Conservation (phyloP, 192 early-diverging fungal genomes). For the Backusella morwellensis region DNA sequence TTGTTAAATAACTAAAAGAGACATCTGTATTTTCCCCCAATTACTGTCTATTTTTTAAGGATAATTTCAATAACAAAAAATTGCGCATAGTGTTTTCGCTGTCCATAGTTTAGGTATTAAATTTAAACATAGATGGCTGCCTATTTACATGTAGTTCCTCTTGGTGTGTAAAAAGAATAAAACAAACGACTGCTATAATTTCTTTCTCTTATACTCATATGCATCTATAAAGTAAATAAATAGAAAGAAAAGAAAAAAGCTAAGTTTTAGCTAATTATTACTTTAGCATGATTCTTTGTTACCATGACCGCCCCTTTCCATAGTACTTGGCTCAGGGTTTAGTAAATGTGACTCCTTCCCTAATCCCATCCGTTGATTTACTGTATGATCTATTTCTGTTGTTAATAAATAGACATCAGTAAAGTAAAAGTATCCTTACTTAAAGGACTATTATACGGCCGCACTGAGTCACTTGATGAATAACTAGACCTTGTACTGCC, state of each 20-base stretch:
- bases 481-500: constrained; percentile 2
- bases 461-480: constrained; percentile 3
- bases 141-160: background rate
- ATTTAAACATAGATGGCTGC: background rate
- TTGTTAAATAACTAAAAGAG: background rate
- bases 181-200: background rate
- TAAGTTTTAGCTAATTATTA: background rate
- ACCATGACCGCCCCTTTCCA: background rate
- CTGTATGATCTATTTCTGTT: background rate
- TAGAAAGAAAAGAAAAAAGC: background rate
- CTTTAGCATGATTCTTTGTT: background rate
- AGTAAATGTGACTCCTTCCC: constrained; percentile 9
- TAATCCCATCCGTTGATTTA: constrained; percentile 7
- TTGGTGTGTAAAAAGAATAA: background rate
- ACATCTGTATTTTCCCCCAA: background rate
- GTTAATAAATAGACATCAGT: background rate
- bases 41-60: background rate
- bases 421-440: background rate
- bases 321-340: background rate
- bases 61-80: background rate
- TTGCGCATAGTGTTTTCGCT: background rate
- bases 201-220: background rate
- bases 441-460: background rate
- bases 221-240: background rate
- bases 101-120: background rate